Conservation (phyloP, 345 rosid species). For the Cardamine resedifolia region DNA sequence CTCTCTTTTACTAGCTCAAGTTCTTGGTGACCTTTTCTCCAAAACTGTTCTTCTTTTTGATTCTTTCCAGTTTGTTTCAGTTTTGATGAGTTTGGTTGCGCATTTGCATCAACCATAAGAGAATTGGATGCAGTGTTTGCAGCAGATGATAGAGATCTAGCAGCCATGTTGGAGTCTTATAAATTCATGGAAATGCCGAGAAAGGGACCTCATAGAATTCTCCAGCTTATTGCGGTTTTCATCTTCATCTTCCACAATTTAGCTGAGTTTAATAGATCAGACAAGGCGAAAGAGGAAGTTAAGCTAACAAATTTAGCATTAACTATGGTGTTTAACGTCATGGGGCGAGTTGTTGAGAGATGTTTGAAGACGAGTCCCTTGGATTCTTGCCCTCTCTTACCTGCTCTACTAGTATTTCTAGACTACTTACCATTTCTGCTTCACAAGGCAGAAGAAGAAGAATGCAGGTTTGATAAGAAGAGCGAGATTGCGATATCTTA, state of each 20-base stretch:
- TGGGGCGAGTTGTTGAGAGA: slow-evolving; percentile 71
- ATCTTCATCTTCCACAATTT: slow-evolving; percentile 59
- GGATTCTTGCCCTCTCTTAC: slow-evolving; percentile 61
- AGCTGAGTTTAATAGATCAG: slow-evolving; percentile 32
- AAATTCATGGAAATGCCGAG: slow-evolving; percentile 57
- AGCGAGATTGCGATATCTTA: slow-evolving; percentile 51
- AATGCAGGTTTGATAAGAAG: slow-evolving; percentile 49
- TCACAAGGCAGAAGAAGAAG: slow-evolving; percentile 42
- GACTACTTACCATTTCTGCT: slow-evolving; percentile 64
- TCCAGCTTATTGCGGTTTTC: slow-evolving; percentile 68
- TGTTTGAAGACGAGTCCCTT: slow-evolving; percentile 50
- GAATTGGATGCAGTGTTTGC: slow-evolving; percentile 59
- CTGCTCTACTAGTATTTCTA: slow-evolving; percentile 67
- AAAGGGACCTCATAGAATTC: slow-evolving; percentile 65
- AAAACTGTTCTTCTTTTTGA: not conserved
- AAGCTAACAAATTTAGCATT: slow-evolving; percentile 44
- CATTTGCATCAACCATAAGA: slow-evolving; percentile 63
- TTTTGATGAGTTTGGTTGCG: slow-evolving; percentile 58
- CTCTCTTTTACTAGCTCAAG: not conserved
- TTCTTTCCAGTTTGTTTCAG: slow-evolving; percentile 39
- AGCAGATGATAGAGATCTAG: slow-evolving; percentile 51
- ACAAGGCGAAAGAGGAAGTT: slow-evolving; percentile 33
- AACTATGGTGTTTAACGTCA: slow-evolving; percentile 51
- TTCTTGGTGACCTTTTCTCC: not conserved
- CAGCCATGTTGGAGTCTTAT: slow-evolving; percentile 56